Evolutionary conservation across 129 eudicot genomes (phyloP).

Genomic region (Erigeron canadensis): DNA sequence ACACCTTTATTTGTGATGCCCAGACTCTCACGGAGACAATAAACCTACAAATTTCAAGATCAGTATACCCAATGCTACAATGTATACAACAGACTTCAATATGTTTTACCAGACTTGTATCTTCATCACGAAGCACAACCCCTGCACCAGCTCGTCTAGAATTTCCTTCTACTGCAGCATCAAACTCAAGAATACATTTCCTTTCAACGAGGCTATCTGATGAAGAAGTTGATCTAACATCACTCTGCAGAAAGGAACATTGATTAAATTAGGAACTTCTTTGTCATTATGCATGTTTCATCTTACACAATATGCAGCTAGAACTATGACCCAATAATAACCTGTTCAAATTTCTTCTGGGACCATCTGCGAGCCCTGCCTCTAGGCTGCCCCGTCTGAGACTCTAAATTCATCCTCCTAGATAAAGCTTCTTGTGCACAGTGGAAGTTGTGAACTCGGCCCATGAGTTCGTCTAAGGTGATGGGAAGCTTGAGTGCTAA

Average conservation of each 20-base stretch:
- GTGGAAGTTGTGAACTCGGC: background rate
- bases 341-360: background rate
- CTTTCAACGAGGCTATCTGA: background rate
- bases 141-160: background rate
- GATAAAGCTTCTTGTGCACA: background rate
- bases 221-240: background rate
- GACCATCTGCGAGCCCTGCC: background rate
- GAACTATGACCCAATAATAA: background rate
- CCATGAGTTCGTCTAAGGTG: conserved; percentile 1
- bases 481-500: background rate
- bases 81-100: background rate
- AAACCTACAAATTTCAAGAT: background rate
- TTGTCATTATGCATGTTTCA: background rate
- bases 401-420: background rate
- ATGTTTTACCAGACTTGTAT: background rate
- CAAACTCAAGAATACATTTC: background rate
- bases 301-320: background rate
- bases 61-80: background rate
- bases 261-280: background rate
- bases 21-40: background rate
- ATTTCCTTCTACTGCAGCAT: background rate
- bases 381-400: background rate
- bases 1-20: background rate
- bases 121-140: conserved; percentile 1
- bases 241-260: background rate